Evolutionary conservation across 2,329 filamentous ascomycete species (phyloP), one percentile per base, ranked within the genome.

Genomic region (Ilyonectria sp.): DNA sequence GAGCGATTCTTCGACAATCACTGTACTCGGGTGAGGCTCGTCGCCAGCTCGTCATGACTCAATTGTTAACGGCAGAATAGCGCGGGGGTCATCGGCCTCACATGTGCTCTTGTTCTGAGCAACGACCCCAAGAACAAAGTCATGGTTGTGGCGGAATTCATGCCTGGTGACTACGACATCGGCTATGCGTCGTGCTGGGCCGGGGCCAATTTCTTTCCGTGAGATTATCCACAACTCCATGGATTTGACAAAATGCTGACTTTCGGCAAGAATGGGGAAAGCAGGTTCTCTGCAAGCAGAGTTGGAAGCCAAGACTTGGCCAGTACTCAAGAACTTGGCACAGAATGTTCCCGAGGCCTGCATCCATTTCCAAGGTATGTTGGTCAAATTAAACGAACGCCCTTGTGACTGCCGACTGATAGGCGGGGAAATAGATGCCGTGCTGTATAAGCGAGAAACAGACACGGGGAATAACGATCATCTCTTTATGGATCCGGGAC

Each of bases 151-250:
- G 92, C 94, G 4, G 96, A 95, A 77, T 92, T 97, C 78, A 95
- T 97, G 92, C 94, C 94, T 0, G 94, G 94, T 37, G 94, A 97
- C 82, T 95, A 95, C 80, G 92, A 95, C 72, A 92, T 95, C 71
- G 92, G 96, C 83, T 97, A 97, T 79, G 91, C 93, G 0, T 96
- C 93, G 5, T 94, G 93, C 0, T 96, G 93, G 92, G 94, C 94
- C 2, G 94, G 94, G 17, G 94, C 93, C 68, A 95, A 95, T 77
- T 91, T 90, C 75, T 78, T 92, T 65, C 93, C 92, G 90, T 93
- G 75, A 71, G 90, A 15, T 15, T 13, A n/a, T 15, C 13, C 37
- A 15, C 13, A 15, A 15, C 10, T 15, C 17, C 37, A 13, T 40
- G 11, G 37, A 17, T 40, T 26, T 26, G 26, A 40, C 13, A 40